Percentiles rank a stretch among this genome's conserved stretches.
Conservation (phyloP, 2,329 filamentous ascomycete genomes). For the Camillea tinctor region DNA sequence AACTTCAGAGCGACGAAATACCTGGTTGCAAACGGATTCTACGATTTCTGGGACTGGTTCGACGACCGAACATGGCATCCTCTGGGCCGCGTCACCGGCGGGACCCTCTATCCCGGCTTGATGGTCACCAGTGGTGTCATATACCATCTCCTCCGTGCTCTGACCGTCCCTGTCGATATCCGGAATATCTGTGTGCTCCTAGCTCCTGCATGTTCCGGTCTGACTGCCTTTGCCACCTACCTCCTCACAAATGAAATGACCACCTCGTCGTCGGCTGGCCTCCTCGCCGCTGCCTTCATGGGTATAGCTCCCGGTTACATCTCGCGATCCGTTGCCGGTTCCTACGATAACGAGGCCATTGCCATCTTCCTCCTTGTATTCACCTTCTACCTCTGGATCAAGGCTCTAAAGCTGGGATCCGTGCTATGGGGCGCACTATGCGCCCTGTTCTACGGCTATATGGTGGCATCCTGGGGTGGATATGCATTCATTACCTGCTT, state of each 20-base stretch:
- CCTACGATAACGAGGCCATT: slow-evolving; percentile 99
- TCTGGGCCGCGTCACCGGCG: slow-evolving; percentile 94
- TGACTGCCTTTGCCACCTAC: slow-evolving; percentile 91
- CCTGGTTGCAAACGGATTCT: slow-evolving; percentile 93
- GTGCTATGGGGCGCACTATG: slow-evolving; percentile 95
- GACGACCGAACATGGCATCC: slow-evolving; percentile 99
- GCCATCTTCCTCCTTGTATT: slow-evolving; percentile 98
- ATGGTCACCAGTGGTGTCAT: slow-evolving; percentile 99
- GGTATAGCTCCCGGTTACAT: slow-evolving; percentile 97
- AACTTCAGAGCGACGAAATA: slow-evolving; percentile 99
- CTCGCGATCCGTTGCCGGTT: slow-evolving; percentile 93
- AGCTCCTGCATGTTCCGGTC: slow-evolving; percentile 87
- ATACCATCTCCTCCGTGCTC: slow-evolving; percentile 86
- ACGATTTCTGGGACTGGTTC: slow-evolving; percentile 99
- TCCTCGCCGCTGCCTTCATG: slow-evolving; percentile 94
- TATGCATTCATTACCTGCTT: slow-evolving; percentile 99
- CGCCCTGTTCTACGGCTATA: slow-evolving; percentile 98
- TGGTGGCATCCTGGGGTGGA: slow-evolving; percentile 99
- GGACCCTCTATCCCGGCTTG: slow-evolving; percentile 95
- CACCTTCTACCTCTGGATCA: slow-evolving; percentile 99
- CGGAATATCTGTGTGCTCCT: slow-evolving; percentile 98
- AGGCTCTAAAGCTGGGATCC: slow-evolving; percentile 93
- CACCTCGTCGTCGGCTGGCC: slow-evolving; percentile 87
- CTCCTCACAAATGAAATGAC: slow-evolving; percentile 97
- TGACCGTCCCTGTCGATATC: slow-evolving; percentile 94